Conservation (phyloP, 176 grass and related monocot species). For the Ensete glaucum region DNA sequence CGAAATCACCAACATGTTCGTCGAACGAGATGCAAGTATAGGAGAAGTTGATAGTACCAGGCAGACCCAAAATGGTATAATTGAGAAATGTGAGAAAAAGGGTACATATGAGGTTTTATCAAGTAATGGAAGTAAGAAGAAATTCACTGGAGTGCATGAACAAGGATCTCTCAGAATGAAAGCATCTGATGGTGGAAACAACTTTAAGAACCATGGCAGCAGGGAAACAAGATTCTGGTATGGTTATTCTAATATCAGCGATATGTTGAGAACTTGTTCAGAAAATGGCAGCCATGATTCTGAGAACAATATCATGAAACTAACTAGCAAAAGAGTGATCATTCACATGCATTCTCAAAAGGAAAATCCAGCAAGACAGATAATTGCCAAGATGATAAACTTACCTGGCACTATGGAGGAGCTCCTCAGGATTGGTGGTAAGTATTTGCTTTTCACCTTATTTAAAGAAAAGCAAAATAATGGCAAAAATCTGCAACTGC, state of each 20-base stretch:
- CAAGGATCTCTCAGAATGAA: background rate
- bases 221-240: background rate
- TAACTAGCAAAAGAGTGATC: slow-evolving; percentile 3
- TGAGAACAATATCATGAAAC: background rate
- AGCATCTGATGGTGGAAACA: background rate
- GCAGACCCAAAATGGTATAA: background rate
- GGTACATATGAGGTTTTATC: background rate
- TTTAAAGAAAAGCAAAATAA: background rate
- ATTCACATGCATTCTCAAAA: slow-evolving; percentile 23
- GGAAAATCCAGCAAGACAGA: background rate
- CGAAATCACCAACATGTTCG: background rate
- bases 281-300: background rate
- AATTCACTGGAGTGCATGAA: background rate
- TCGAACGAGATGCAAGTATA: background rate
- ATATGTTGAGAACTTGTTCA: background rate
- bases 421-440: slow-evolving; percentile 18
- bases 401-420: slow-evolving; percentile 15
- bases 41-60: slow-evolving; percentile 1
- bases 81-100: background rate
- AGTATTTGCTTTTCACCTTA: background rate
- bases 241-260: background rate
- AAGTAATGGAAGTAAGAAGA: background rate
- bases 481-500: background rate
- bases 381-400: slow-evolving; percentile 9
- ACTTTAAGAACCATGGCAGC: background rate